Percentiles rank a stretch among this genome's conserved stretches.
These are phyloP conservation scores for Leucaena leucocephala DNA, from an alignment of 306 rosid species.

Conservation along the genomic window DNA sequence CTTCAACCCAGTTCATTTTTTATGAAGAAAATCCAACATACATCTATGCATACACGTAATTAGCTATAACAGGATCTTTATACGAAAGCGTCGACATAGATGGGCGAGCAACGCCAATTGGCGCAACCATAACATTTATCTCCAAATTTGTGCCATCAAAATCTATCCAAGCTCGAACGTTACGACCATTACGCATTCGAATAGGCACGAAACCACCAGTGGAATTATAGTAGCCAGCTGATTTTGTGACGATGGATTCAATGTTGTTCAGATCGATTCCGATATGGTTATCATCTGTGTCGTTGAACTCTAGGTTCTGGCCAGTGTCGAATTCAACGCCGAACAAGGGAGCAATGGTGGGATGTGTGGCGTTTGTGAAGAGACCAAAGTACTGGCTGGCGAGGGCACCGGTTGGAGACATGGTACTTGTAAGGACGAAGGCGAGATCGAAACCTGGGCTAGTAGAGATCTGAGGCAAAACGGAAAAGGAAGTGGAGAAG, in stretches of 20 bases:
- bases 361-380: conserved; percentile 59
- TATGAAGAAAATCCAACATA: conserved; percentile 91
- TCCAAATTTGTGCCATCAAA: conserved; percentile 54
- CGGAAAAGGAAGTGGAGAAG: conserved; percentile 83
- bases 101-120: conserved; percentile 60
- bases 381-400: conserved; percentile 89
- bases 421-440: conserved; percentile 67
- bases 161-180: conserved; percentile 81
- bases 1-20: conserved; percentile 72
- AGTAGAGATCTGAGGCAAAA: conserved; percentile 56
- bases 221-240: conserved; percentile 74
- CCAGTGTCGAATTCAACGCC: conserved; percentile 92
- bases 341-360: conserved; percentile 55
- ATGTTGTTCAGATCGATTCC: conserved; percentile 74
- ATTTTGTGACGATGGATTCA: background rate
- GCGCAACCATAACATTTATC: conserved; percentile 74
- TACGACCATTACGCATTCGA: conserved; percentile 65
- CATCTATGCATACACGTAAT: conserved; percentile 73
- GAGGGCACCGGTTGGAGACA: conserved; percentile 71
- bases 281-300: conserved; percentile 71
- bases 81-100: conserved; percentile 56
- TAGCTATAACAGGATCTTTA: conserved; percentile 46
- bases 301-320: conserved; percentile 75
- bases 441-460: conserved; percentile 89
- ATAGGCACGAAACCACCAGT: conserved; percentile 59